Conservation (phyloP, 768 basidiomycete species). For the Mrakia frigida region DNA sequence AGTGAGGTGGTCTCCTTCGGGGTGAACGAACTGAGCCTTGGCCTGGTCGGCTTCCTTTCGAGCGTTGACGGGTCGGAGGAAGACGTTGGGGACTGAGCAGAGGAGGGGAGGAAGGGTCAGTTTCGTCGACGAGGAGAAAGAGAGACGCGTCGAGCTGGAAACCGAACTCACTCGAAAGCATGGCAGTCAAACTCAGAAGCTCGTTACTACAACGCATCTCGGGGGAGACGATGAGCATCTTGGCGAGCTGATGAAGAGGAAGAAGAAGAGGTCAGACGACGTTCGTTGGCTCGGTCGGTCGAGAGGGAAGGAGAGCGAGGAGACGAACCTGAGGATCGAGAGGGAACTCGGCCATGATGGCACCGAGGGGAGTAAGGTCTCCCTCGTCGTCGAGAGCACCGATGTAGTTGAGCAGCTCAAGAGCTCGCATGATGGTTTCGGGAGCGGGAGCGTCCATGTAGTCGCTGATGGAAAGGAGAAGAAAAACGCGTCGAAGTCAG, state of each 20-base stretch:
- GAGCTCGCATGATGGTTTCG: slow-evolving; percentile 92
- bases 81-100: slow-evolving; percentile 76
- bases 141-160: not conserved
- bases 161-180: slow-evolving; percentile 71
- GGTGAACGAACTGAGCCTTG: slow-evolving; percentile 78
- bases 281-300: not conserved
- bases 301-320: not conserved
- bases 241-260: slow-evolving; percentile 60
- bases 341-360: slow-evolving; percentile 96
- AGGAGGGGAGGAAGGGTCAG: slow-evolving; percentile 6
- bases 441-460: slow-evolving; percentile 77
- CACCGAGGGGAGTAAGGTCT: slow-evolving; percentile 75
- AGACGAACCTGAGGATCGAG: slow-evolving; percentile 82
- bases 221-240: slow-evolving; percentile 87
- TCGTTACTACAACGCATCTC: slow-evolving; percentile 96
- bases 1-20: slow-evolving; percentile 94
- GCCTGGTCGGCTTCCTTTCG: slow-evolving; percentile 88
- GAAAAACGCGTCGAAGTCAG: not conserved
- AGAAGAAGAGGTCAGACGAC: not conserved
- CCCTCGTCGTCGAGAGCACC: slow-evolving; percentile 92
- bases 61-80: slow-evolving; percentile 81
- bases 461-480: slow-evolving; percentile 33
- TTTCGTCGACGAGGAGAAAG: not conserved
- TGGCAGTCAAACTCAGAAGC: slow-evolving; percentile 87
- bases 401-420: slow-evolving; percentile 88